Conservation (phyloP, 805 yeast species). For the Schwanniomyces polymorphus region DNA sequence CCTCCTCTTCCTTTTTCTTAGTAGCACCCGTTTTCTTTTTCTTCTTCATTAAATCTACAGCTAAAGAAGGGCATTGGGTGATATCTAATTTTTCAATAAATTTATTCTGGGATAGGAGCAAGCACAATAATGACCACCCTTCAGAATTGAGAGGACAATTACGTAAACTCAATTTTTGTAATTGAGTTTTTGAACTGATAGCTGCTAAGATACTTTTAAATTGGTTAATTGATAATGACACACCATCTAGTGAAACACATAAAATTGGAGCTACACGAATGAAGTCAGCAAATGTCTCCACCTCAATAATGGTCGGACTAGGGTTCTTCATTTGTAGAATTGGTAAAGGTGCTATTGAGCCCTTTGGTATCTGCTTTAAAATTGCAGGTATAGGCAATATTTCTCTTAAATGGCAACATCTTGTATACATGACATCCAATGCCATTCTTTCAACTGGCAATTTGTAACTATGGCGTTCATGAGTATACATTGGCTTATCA, state of each 20-base stretch:
- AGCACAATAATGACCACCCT: constrained; percentile 81
- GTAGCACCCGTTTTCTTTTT: constrained; percentile 19
- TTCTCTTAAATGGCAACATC: constrained; percentile 91
- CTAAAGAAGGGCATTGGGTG: constrained; percentile 62
- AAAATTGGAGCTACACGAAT: constrained; percentile 81
- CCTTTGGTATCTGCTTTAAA: constrained; percentile 68
- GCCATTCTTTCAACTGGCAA: constrained; percentile 45
- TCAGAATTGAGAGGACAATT: constrained; percentile 70
- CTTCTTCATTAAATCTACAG: constrained; percentile 44
- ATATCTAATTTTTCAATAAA: constrained; percentile 62
- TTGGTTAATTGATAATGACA: constrained; percentile 72
- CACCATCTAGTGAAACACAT: constrained; percentile 77
- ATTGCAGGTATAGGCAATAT: constrained; percentile 90
- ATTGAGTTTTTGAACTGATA: constrained; percentile 59
- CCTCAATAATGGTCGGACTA: constrained; percentile 85
- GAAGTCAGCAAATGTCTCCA: constrained; percentile 86
- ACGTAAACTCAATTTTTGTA: constrained; percentile 73
- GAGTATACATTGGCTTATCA: constrained; percentile 32
- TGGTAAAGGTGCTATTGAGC: constrained; percentile 73
- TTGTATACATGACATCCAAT: constrained; percentile 76
- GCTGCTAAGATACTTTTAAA: constrained; percentile 71
- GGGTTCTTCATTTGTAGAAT: constrained; percentile 76
- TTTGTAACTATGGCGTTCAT: constrained; percentile 19
- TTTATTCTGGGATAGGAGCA: constrained; percentile 65
- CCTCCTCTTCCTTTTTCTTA: constrained; percentile 24